Percentiles rank a stretch among this genome's conserved stretches.
These are phyloP conservation scores for Epichloe gansuensis DNA, from an alignment of 2,329 filamentous ascomycete genomes.

Conservation along the genomic window DNA sequence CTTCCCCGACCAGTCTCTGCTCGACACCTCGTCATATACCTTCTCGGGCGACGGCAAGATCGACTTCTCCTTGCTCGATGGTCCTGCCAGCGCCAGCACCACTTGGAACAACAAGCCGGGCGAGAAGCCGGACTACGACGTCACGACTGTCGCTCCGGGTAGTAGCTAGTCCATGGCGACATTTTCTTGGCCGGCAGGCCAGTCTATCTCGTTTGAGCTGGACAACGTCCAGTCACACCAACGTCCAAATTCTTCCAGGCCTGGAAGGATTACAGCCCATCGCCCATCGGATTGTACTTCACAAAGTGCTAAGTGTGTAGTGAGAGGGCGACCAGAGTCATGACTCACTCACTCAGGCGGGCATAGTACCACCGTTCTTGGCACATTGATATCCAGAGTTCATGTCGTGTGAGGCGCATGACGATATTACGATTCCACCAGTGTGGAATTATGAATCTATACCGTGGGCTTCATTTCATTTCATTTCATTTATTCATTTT, in stretches of 20 bases:
- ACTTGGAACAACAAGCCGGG: conserved; percentile 38
- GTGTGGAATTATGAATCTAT: background rate
- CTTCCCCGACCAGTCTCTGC: conserved; percentile 41
- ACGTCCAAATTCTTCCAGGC: conserved; percentile 45
- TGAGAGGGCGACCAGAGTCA: background rate
- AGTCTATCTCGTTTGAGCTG: conserved; percentile 39
- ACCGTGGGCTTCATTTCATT: background rate
- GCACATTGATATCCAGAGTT: too few species aligned
- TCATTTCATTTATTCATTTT: background rate
- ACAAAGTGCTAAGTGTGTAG: conserved; percentile 16
- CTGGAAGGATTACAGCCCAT: conserved; percentile 38
- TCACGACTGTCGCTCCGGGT: conserved; percentile 34
- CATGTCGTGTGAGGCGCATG: background rate
- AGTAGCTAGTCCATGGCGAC: conserved; percentile 39
- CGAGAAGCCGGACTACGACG: conserved; percentile 29
- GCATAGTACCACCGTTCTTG: too few species aligned
- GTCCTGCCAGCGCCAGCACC: conserved; percentile 32
- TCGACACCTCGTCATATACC: conserved; percentile 46
- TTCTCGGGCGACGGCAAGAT: conserved; percentile 35
- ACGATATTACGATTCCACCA: background rate
- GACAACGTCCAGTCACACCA: conserved; percentile 31
- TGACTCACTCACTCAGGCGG: background rate
- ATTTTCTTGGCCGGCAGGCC: conserved; percentile 40
- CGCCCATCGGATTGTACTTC: conserved; percentile 28
- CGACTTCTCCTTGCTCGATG: conserved; percentile 36